Evolutionary conservation across 192 early-diverging fungal species (phyloP), one percentile per base, ranked within the genome.

Genomic region (Linnemannia exigua): DNA sequence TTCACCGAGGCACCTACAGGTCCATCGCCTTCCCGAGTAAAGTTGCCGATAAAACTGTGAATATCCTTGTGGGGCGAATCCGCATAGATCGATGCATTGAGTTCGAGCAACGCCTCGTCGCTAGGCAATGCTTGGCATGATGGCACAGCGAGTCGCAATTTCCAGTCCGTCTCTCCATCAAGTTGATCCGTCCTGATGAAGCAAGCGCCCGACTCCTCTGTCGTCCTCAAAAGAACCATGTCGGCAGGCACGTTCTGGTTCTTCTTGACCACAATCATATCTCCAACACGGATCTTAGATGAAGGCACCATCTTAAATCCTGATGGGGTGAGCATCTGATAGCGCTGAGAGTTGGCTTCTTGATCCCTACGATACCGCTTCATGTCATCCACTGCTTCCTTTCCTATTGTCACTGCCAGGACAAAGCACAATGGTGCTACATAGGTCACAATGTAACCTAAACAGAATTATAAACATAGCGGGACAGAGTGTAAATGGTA

Each of bases 101-200:
- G 58, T 37, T 84, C 78, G 67, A 95, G 88, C 46, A 99, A 85
- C 2, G 90, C 87, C 36, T 89, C 75, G 75, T 95, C 91, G 44
- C 88, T 88, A 11, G 89, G 76, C 20, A 96, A 88, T 70, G 93
- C 94, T 81, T 99, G 98, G 15, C 93, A 92, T 0, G 93, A 93
- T 7, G 95, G 94, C 35, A 97, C 94, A 0, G 98, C 98, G 31
- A 98, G 85, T 61, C 95, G 89, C 77, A 99, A 88, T 89, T 99
- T 99, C 97, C 97, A 98, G 84, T 99, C 97, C 0, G 98, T 99
- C 80, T 99, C 98, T 75, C 98, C 98, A 76, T 99, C 98, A 37
- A 99, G 90, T 84, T 99, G 97, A 88, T 98, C 98, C 0, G 98
- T 99, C 44, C 97, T 90, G 84, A 99, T 97, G 90, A 99, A 99